phyloP scores from a whole-genome alignment of 371 early-diverging fungal genomes.

The Apophysomyces elegans region DNA sequence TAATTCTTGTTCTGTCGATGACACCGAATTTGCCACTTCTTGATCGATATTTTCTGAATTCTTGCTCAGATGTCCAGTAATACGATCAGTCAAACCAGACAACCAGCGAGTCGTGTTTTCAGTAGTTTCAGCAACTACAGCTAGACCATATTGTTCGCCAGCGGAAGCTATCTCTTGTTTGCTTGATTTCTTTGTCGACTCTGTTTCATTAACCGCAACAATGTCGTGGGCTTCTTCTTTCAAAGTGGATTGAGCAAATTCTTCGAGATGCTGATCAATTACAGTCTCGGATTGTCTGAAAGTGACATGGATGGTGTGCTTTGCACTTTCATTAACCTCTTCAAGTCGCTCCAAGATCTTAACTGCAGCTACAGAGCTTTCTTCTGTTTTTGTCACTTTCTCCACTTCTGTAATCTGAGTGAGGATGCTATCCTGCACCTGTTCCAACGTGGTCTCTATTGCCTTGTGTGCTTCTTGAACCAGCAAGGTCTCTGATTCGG shows the following conservation, averaged over 20 bases:
- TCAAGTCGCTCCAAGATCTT: background rate
- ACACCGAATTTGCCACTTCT: background rate
- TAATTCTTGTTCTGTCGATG: background rate
- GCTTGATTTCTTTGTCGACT: background rate
- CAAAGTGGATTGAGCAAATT: background rate
- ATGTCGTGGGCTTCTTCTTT: background rate
- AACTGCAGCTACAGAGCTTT: background rate
- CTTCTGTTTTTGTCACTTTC: slow-evolving; percentile 13
- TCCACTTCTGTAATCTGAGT: slow-evolving; percentile 30
- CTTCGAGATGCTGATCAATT: background rate
- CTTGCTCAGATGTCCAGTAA: background rate
- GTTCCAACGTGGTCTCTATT: slow-evolving; percentile 24
- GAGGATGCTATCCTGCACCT: slow-evolving; percentile 26
- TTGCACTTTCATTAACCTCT: background rate
- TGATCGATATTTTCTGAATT: background rate
- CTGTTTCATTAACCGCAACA: background rate
- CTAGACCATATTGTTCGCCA: background rate
- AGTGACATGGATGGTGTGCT: slow-evolving; percentile 7
- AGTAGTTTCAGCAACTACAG: slow-evolving; percentile 3
- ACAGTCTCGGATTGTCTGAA: background rate
- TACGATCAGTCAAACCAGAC: slow-evolving; percentile 1
- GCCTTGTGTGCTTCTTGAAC: slow-evolving; percentile 29
- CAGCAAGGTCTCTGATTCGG: slow-evolving; percentile 16
- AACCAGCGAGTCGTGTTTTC: background rate
- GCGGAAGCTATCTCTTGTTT: background rate